Base-by-base conservation (phyloP, 2,329 filamentous ascomycete species). In the Xylaria arbuscula region DNA sequence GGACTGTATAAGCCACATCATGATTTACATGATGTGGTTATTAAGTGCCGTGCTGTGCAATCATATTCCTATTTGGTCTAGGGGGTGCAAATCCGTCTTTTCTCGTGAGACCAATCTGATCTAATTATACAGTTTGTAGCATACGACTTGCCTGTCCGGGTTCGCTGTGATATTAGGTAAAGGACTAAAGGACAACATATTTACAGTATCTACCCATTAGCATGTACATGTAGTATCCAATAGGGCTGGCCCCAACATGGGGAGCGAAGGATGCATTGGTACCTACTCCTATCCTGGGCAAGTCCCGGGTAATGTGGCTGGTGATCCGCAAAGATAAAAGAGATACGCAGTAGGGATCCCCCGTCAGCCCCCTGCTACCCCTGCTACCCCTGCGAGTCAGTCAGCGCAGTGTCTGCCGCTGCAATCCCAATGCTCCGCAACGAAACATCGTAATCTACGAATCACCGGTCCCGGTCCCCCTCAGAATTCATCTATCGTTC, bases 1-100 rank as follows among this genome's bases (percentile, higher is more conserved):
- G 69, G 67, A 64, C 69, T 68, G 66, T 65, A 73, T 71, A 69
- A 74, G 74, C 74, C 74, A 76, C 74, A 76, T 28, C 58, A 56
- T 71, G 72, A 73, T 67, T 64, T 50, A 24, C 45, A 55, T 6
- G 48, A 50, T 22, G 54, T 34, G 34, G 47, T 45, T 66, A 11
- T 54, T 51, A 24, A 22, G 22, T 42, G 6, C 34, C 24, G 15
- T 47, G n/a, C 38, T 60, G 38, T 58, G 51, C 58, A 67, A 45
- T 53, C 48, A 57, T 42, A 45, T 45, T 45, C 36, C 59, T 36
- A 42, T 32, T 61, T 42, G 42, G 22, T 19, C n/a, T 53, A 10
- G 28, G 24, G 40, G 17, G 24, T 45, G 54, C 24, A 13, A 47
- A 62, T 36, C 45, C 32, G 13, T 19, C 32, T 19, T n/a, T 11